Evolutionary conservation across 108 stramenopile genomes (phyloP), one percentile per base, ranked within the genome.

Genomic region (Conticribra guillardii): DNA sequence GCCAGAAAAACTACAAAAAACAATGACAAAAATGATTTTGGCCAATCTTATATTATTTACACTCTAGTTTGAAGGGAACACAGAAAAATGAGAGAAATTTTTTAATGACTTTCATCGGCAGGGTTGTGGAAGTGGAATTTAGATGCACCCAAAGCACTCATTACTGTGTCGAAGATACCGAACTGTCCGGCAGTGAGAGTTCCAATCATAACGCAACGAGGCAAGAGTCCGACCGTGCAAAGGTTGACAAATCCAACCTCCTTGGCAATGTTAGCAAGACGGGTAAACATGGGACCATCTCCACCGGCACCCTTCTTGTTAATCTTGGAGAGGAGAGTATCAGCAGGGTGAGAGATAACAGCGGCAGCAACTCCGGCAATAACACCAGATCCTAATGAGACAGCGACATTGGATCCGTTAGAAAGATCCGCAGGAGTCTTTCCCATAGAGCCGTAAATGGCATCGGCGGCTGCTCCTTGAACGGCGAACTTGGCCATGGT

Each of bases 401-500:
- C 68, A 46, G 89, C 89, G 7, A 97, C 47, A 74, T 92, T 91
- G 68, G 89, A 82, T 41, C 69, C 67, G 44, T 73, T 62, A 50
- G 79, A 64, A 57, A 83, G 48, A 7, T 94, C 91, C 8, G 59
- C 34, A 41, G 92, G 91, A 18, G 79, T 71, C 63, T 88, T 92
- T 32, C 96, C 95, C 72, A 97, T 79, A 67, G 81, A 67, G 3
- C 53, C 73, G 83, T 94, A 95, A 49, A 99, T 97, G 54, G 60
- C 24, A 75, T 99, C 98, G 26, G 97, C 97, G 15, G 92, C 98
- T 61, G 66, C 74, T 61, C 97, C 98, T 83, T 98, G 97, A 4
- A 98, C 99, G 34, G 97, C 96, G 64, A 99, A 98, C 84, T 99
- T 99, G 54, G 96, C 96, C 93, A 97, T 97, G 66, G 99, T 99